Base-by-base conservation (phyloP, 495 filamentous ascomycete species). In the Penicillium silybi region DNA sequence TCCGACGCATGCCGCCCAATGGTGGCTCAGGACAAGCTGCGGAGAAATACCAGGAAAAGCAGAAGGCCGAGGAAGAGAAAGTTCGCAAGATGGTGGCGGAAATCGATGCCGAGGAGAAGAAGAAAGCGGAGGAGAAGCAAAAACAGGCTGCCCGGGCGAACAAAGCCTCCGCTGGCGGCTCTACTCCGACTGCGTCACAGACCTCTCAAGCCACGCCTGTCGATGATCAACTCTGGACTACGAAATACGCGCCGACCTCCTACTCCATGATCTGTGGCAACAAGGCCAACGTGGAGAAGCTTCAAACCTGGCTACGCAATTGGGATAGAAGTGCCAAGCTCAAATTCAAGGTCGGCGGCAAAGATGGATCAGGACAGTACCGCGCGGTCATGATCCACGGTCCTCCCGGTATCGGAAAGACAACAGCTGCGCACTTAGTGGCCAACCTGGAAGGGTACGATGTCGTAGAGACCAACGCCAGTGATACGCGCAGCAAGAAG, bases 401-500 rank as follows among this genome's bases (percentile, higher is more conserved):
- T 0, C 92, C 93, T 32, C 95, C 93, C 32, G 93, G 93, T 11
- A 95, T 99, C 66, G 93, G 93, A 53, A 99, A 99, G 72, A 99
- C 93, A 2, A 97, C 95, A 17, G 91, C 93, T 20, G 93, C 93
- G 22, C 93, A 99, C 72, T 76, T 99, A 4, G 87, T 95, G 8
- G 95, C 93, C 2, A 92, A 89, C 58, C 70, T 97, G 20, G 92
- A 92, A 64, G 93, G 95, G 5, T 99, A 86, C 62, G 93, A 99
- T 70, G 77, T 96, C 34, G 70, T 97, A 18, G 93, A 99, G 72
- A 92, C 83, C 66, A 99, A 99, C 62, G 93, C 93, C 8, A 96
- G 91, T 67, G 93, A 99, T 66, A 88, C 89, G n/a, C 80, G 93
- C 64, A 96, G 91, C 73, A 99, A 99, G 70, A 97, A 96, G 64